Base-by-base conservation (phyloP, 257 asterid genomes). In the Pogostemon cablin region DNA sequence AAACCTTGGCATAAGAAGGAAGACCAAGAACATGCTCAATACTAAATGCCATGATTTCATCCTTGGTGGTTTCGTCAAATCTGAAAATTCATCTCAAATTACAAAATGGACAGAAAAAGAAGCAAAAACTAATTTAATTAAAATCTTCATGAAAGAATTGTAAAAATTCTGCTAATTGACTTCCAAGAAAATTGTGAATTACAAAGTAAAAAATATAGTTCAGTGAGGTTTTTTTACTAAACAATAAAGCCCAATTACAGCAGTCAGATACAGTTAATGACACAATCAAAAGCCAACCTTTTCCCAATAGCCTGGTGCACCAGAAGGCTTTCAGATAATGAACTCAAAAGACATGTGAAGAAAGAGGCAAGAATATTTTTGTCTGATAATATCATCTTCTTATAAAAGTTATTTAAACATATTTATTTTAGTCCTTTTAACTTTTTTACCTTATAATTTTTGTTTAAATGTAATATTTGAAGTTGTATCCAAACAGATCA, bases 1-100 rank as follows among this genome's bases (percentile, higher is more conserved):
- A 64, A 77, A 89, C 99, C 98, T 85, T 95, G n/a, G 86, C 91
- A 77, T 81, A 81, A 12, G 87, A 72, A 68, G 99, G 86, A 55
- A 86, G 84, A 61, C 77, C 72, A 68, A 84, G 87, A 52, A 89
- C 84, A 58, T 81, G 86, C 61, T 69, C 47, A 7, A 95, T 64
- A 77, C 87, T 57, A 81, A 85, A 91, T 65, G 7, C 81, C 78
- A 95, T 76, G 61, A 89, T 81, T 25, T 85, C 83, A 60, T 83
- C 77, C 80, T 88, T 86, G 62, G 87, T 81, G 15, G 32, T 25
- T 25, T 78, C 83, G 25, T 84, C 89, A 80, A 89, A 89, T 71
- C 99, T 95, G 87, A 68, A 78, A 72, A 82, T 75, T 25, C 68
- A 47, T 44, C 66, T n/a, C 12, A 62, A 62, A 76, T 43, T 61